Conservation (phyloP, 495 filamentous ascomycete species). For the Penicillium mononematosum region DNA sequence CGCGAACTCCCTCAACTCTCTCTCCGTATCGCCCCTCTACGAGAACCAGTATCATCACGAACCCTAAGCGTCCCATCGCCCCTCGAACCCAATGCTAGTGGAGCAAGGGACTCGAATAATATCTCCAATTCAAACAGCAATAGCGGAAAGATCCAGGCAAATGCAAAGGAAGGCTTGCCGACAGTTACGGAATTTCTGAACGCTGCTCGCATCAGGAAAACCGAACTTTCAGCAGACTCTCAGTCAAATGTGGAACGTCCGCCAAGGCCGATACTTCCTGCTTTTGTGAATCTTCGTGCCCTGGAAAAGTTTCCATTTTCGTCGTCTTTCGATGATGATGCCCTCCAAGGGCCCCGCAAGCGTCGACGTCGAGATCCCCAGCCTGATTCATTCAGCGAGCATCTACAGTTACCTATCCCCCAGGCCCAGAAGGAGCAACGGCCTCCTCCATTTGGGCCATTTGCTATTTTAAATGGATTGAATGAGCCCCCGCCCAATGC, state of each 20-base stretch:
- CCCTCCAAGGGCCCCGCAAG: conserved; percentile 37
- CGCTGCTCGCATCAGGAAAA: conserved; percentile 37
- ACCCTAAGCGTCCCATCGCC: conserved; percentile 44
- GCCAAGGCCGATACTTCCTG: conserved; percentile 45
- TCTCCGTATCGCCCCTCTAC: conserved; percentile 51
- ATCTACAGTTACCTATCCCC: conserved; percentile 51
- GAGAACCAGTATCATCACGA: conserved; percentile 47
- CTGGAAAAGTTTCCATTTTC: conserved; percentile 47
- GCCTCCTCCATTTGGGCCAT: conserved; percentile 50
- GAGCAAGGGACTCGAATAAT: conserved; percentile 32
- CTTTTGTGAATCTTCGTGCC: conserved; percentile 49
- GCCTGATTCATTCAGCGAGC: conserved; percentile 48
- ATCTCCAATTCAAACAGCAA: conserved; percentile 36
- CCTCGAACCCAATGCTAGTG: conserved; percentile 48
- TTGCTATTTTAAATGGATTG: conserved; percentile 70
- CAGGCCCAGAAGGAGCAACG: conserved; percentile 48
- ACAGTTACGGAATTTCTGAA: conserved; percentile 38
- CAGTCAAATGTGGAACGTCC: conserved; percentile 37
- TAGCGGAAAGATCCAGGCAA: conserved; percentile 30
- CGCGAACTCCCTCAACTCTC: conserved; percentile 48
- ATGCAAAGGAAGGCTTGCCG: conserved; percentile 27
- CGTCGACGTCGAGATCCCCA: conserved; percentile 44
- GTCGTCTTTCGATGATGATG: conserved; percentile 43
- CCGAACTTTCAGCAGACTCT: conserved; percentile 31
- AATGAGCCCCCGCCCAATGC: conserved; percentile 74